Percentiles rank a stretch among this genome's conserved stretches.
These are phyloP conservation scores for Hypericum androsaemum DNA, from an alignment of 345 rosid species.

Conservation along the genomic window DNA sequence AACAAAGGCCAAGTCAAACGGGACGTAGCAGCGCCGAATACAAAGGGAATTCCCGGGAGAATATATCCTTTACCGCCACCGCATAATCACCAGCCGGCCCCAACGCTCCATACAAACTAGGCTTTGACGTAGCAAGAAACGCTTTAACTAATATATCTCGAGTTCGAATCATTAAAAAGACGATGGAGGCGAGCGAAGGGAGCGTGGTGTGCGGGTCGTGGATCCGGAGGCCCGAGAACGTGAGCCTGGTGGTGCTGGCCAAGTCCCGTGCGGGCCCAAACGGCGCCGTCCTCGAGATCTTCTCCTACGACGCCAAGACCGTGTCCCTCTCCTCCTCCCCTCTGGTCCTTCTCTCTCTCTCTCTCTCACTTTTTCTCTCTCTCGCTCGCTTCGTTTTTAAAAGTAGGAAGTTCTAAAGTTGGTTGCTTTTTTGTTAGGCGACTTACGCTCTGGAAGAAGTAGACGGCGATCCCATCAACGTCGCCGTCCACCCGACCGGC, in stretches of 20 bases:
- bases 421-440: constrained; percentile 27
- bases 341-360: constrained; percentile 24
- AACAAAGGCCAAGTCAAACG: no score
- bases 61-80: no score
- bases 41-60: no score
- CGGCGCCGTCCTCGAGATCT: constrained; percentile 45
- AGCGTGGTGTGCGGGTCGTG: constrained; percentile 74
- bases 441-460: constrained; percentile 49
- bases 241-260: constrained; percentile 51
- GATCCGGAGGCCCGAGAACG: constrained; percentile 81
- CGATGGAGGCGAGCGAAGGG: constrained; percentile 27
- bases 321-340: constrained; percentile 63
- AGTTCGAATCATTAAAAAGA: not conserved
- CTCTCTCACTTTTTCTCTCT: not conserved
- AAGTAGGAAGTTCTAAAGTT: not conserved
- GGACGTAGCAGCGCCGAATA: no score
- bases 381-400: not conserved
- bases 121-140: no score
- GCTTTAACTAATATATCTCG: no score
- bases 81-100: no score
- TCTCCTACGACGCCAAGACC: constrained; percentile 66
- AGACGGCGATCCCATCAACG: constrained; percentile 60
- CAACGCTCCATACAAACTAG: no score
- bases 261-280: constrained; percentile 26
- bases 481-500: constrained; percentile 77